A percentile compares a stretch with the other conserved stretches of the same genome.
Evolutionary conservation across 2,329 filamentous ascomycete genomes (phyloP).

Genomic region (Aspergillus viridinutans): DNA sequence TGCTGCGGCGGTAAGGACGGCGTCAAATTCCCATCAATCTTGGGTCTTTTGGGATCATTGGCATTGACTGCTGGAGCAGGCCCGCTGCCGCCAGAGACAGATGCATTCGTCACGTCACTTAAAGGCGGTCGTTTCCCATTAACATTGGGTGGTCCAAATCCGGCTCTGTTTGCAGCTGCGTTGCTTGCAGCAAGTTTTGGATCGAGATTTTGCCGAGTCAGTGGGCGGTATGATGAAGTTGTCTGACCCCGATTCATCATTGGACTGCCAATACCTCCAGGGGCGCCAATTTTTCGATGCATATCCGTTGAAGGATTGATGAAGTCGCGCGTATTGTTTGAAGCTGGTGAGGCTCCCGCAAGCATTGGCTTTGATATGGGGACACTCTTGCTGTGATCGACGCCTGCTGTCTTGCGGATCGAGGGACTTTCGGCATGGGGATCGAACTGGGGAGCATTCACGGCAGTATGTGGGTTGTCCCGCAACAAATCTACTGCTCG

Average conservation of each 20-base stretch:
- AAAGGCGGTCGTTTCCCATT: slow-evolving; percentile 43
- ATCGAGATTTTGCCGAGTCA: slow-evolving; percentile 40
- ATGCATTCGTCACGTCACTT: slow-evolving; percentile 43
- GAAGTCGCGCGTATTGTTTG: slow-evolving; percentile 29
- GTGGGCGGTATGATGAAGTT: slow-evolving; percentile 42
- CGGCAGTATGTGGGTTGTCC: slow-evolving; percentile 45
- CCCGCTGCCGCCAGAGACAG: slow-evolving; percentile 16
- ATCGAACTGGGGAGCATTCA: slow-evolving; percentile 59
- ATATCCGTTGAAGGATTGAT: slow-evolving; percentile 34
- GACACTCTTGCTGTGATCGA: slow-evolving; percentile 74
- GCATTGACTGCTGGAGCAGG: slow-evolving; percentile 19
- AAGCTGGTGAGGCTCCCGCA: slow-evolving; percentile 24
- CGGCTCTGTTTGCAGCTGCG: slow-evolving; percentile 14
- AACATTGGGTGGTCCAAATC: slow-evolving; percentile 24
- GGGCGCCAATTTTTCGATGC: slow-evolving; percentile 34
- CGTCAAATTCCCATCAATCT: slow-evolving; percentile 17
- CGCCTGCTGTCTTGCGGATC: slow-evolving; percentile 80
- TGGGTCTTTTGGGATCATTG: slow-evolving; percentile 32
- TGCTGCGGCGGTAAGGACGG: slow-evolving; percentile 14
- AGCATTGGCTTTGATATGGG: slow-evolving; percentile 57
- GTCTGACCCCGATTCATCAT: slow-evolving; percentile 31
- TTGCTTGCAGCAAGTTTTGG: slow-evolving; percentile 18
- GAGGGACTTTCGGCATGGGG: slow-evolving; percentile 75
- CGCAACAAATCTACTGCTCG: slow-evolving; percentile 58
- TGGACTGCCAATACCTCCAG: slow-evolving; percentile 28